These are phyloP conservation scores for Solanum microdontum DNA, from an alignment of 257 asterid genomes.

Conservation along the genomic window DNA sequence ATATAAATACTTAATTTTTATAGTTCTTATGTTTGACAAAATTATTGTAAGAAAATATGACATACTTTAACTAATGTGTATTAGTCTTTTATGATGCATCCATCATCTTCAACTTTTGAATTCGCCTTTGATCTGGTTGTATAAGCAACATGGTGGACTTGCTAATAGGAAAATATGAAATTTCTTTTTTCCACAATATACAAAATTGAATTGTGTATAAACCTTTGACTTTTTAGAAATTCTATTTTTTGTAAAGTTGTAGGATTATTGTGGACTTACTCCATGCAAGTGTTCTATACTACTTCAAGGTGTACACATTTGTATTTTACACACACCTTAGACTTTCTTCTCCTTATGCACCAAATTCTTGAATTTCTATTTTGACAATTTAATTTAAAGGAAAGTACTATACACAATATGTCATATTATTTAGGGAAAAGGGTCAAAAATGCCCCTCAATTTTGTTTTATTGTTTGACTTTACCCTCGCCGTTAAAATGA, in stretches of 20 bases:
- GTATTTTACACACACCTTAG: background rate
- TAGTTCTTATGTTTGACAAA: no score
- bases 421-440: background rate
- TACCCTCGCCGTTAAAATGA: no score
- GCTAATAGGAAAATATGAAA: background rate
- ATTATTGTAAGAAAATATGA: no score
- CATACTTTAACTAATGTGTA: background rate
- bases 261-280: background rate
- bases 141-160: background rate
- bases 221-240: background rate
- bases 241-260: background rate
- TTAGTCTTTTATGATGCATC: background rate
- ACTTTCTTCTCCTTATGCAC: background rate
- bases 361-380: background rate
- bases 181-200: background rate
- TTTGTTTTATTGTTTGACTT: no score
- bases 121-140: accelerated
- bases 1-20: no score
- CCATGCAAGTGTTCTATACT: background rate
- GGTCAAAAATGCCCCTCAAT: no score
- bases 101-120: no score
- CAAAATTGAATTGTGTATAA: background rate
- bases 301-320: background rate
- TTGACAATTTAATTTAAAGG: background rate
- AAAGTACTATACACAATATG: background rate